Conservation (phyloP, 73 alveolate species). For the Stentor coeruleus region DNA sequence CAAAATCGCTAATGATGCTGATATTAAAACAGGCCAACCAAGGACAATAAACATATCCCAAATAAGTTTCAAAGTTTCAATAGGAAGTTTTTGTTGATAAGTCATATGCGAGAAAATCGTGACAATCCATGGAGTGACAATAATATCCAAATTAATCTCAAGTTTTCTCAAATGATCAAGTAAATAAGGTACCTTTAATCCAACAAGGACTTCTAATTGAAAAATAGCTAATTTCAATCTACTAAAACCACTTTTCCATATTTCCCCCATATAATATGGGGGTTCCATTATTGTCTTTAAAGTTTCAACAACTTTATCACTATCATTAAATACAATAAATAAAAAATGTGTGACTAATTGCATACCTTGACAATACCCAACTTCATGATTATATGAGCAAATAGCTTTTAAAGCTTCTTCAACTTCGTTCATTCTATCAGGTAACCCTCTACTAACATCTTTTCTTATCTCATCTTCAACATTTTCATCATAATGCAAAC, state of each 20-base stretch:
- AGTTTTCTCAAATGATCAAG: neutral
- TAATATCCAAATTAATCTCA: neutral
- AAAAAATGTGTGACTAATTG: conserved; percentile 23
- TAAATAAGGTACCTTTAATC: neutral
- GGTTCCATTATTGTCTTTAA: conserved; percentile 3
- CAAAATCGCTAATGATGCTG: neutral
- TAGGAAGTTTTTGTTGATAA: neutral
- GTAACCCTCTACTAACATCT: conserved; percentile 6
- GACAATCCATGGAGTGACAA: conserved; percentile 18
- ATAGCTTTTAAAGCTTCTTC: neutral
- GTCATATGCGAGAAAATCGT: conserved; percentile 10
- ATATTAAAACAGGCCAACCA: conserved; percentile 15
- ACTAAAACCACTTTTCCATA: neutral
- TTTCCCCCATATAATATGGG: conserved; percentile 10
- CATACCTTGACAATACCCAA: conserved; percentile 25
- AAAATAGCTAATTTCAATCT: conserved; percentile 5
- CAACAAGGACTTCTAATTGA: conserved; percentile 7
- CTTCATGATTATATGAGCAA: neutral
- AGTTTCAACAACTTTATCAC: neutral
- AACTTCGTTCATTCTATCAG: neutral
- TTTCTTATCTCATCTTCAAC: neutral
- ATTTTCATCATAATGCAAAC: neutral
- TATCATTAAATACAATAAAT: neutral
- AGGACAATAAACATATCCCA: neutral
- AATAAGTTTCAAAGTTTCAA: neutral